Evolutionary conservation across 768 basidiomycete genomes (phyloP).

Genomic region (Auriscalpium vulgare): DNA sequence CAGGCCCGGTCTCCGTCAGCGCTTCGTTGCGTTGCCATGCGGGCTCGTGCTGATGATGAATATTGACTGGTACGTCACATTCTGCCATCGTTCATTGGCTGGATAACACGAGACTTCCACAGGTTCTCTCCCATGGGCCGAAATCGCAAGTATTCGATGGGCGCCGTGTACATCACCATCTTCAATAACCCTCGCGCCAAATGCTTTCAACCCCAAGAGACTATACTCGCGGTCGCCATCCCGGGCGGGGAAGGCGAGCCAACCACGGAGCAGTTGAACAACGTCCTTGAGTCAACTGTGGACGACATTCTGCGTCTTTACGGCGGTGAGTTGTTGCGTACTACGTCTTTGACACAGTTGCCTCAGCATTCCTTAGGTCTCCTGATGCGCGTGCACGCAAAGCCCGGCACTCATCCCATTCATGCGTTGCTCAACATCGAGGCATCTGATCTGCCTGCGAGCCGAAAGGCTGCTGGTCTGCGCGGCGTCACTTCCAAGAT

Average conservation of each 20-base stretch:
- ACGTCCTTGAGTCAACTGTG: neutral
- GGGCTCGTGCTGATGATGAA: conserved; percentile 19
- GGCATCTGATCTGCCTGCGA: neutral
- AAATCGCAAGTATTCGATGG: conserved; percentile 11
- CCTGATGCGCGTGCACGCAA: neutral
- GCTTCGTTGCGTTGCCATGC: conserved; percentile 18
- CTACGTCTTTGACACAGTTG: neutral
- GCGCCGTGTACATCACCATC: conserved; percentile 19
- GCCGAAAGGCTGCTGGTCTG: neutral
- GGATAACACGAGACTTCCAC: neutral
- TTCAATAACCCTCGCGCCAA: conserved; percentile 18
- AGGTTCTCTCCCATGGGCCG: conserved; percentile 18
- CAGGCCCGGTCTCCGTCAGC: conserved; percentile 7
- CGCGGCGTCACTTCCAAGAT: neutral
- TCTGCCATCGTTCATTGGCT: neutral
- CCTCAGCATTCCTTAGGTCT: neutral
- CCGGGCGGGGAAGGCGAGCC: neutral
- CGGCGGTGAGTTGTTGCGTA: neutral
- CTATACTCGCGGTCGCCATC: neutral
- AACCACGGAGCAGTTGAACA: neutral
- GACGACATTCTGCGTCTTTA: neutral
- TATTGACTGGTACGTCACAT: conserved; percentile 17
- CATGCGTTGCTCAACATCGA: neutral
- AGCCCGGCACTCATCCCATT: neutral
- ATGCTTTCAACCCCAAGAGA: conserved; percentile 16